Evolutionary conservation across 2,329 filamentous ascomycete genomes (phyloP).

Genomic region (Cryphonectria parasitica): DNA sequence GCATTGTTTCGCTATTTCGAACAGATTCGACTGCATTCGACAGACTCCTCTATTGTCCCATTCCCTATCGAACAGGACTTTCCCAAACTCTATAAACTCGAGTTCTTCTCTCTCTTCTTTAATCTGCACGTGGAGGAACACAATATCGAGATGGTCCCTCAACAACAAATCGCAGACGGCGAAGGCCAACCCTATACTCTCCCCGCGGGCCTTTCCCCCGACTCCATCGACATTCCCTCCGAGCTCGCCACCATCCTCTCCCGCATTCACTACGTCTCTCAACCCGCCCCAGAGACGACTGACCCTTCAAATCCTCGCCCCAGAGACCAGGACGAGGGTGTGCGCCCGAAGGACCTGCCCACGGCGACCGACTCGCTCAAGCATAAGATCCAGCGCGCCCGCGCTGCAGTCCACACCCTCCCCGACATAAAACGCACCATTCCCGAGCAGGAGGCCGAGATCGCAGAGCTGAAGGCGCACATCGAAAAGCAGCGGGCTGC

Average conservation of each 20-base stretch:
- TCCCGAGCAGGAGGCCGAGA: constrained; percentile 73
- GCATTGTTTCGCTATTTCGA: background rate
- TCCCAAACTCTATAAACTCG: background rate
- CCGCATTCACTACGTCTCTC: constrained; percentile 64
- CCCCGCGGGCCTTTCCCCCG: constrained; percentile 72
- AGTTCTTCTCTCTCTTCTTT: background rate
- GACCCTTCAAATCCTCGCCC: constrained; percentile 33
- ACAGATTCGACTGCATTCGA: too few relatives aligned
- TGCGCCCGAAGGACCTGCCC: constrained; percentile 73
- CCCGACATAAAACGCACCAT: constrained; percentile 71
- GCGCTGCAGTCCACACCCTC: constrained; percentile 65
- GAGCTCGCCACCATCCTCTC: constrained; percentile 78
- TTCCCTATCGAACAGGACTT: background rate
- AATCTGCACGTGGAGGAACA: background rate
- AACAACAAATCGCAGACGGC: background rate
- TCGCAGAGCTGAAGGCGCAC: constrained; percentile 65
- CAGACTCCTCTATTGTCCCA: background rate
- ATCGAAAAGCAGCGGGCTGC: constrained; percentile 65
- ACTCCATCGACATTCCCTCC: constrained; percentile 84
- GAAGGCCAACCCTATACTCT: constrained; percentile 44
- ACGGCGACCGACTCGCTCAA: constrained; percentile 78
- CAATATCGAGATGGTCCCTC: background rate
- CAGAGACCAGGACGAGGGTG: constrained; percentile 34
- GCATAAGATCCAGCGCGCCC: constrained; percentile 80
- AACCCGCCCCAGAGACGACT: constrained; percentile 39